These are phyloP conservation scores for Trichoderma cornu-damae DNA, from an alignment of 2,329 filamentous ascomycete genomes.

Conservation along the genomic window DNA sequence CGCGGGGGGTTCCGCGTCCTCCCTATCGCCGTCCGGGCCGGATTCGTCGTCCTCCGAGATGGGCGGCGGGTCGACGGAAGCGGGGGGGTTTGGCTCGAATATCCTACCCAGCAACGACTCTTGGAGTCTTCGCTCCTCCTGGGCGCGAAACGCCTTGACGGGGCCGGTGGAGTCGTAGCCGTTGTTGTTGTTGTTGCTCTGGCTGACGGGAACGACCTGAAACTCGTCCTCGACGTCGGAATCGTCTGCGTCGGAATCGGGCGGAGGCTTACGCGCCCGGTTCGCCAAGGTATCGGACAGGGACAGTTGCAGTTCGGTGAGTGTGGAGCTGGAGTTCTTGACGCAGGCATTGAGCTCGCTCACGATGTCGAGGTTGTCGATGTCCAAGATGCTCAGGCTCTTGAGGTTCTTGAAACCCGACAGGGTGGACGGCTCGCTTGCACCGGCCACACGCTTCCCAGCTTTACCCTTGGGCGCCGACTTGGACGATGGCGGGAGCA, in stretches of 20 bases:
- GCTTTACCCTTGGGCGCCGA: constrained; percentile 32
- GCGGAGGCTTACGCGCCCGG: constrained; percentile 34
- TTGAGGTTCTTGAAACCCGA: constrained; percentile 54
- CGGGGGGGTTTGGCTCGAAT: constrained; percentile 45
- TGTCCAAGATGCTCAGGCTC: constrained; percentile 52
- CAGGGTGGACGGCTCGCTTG: constrained; percentile 47
- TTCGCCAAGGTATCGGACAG: constrained; percentile 50
- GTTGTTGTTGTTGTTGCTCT: constrained; percentile 23
- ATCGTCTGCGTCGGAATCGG: constrained; percentile 42
- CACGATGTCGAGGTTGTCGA: constrained; percentile 53
- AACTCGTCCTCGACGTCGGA: constrained; percentile 54
- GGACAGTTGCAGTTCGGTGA: constrained; percentile 53
- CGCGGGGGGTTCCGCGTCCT: constrained; percentile 21
- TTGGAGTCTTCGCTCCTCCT: constrained; percentile 51
- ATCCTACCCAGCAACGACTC: constrained; percentile 50
- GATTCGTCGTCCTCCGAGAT: constrained; percentile 22
- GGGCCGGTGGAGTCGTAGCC: constrained; percentile 38
- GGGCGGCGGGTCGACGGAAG: constrained; percentile 34
- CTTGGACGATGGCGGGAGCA: constrained; percentile 35
- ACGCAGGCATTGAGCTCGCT: constrained; percentile 53
- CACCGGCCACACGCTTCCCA: constrained; percentile 29
- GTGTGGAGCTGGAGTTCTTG: constrained; percentile 48
- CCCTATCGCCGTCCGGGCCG: constrained; percentile 21
- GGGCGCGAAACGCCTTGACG: constrained; percentile 43
- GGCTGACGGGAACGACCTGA: constrained; percentile 37